Percentiles rank a stretch among this genome's conserved stretches.
Evolutionary conservation across 2,329 filamentous ascomycete genomes (phyloP).

Genomic region (Pseudocercospora musae): DNA sequence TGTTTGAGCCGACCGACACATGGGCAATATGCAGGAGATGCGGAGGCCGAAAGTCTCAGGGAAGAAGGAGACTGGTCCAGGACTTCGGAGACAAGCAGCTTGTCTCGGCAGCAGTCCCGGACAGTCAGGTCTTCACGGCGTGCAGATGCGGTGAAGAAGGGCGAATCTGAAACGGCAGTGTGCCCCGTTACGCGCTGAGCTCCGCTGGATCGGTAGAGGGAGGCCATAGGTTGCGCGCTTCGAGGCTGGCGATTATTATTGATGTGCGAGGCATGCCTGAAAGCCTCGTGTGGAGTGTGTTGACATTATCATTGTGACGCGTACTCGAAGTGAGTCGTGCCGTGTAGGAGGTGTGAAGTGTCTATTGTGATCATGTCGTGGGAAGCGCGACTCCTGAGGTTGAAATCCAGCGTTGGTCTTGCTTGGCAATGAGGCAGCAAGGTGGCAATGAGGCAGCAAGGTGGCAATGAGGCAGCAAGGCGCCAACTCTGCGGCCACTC

Average conservation of each 20-base stretch:
- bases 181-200: neutral
- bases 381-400: neutral
- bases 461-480: too few species aligned
- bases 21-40: neutral
- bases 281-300: neutral
- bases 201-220: neutral
- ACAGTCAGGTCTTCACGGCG: slow-evolving; percentile 3
- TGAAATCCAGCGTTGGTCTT: too few species aligned
- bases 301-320: neutral
- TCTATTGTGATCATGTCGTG: neutral
- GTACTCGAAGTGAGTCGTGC: neutral
- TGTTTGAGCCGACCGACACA: slow-evolving; percentile 1
- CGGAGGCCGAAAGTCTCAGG: neutral
- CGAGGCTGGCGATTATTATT: neutral
- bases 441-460: neutral
- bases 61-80: neutral
- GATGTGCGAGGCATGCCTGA: neutral
- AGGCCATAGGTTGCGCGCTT: neutral
- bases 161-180: slow-evolving; percentile 8
- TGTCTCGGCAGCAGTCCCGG: neutral
- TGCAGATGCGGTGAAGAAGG: slow-evolving; percentile 3
- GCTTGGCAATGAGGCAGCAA: neutral
- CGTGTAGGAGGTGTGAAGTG: neutral
- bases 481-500: neutral
- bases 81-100: neutral